These are phyloP conservation scores for Nevesoporus exiguus DNA, from an alignment of 768 basidiomycete genomes.

Conservation along the genomic window DNA sequence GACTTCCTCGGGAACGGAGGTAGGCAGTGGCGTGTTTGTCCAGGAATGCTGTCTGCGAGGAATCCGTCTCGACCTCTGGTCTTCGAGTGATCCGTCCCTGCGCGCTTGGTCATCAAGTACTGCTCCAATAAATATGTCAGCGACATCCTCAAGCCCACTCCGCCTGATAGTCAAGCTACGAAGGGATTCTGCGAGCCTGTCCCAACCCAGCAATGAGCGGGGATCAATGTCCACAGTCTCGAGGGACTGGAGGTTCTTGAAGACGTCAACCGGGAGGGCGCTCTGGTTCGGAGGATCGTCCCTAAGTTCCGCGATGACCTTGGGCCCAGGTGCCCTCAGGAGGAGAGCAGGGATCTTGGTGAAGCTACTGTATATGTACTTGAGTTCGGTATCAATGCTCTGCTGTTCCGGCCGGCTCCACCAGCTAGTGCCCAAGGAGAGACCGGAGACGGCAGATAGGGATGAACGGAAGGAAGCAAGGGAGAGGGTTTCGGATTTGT, in stretches of 20 bases:
- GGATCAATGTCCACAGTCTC: constrained; percentile 83
- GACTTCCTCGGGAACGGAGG: constrained; percentile 53
- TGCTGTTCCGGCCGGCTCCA: constrained; percentile 61
- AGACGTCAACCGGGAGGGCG: constrained; percentile 76
- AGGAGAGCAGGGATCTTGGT: constrained; percentile 83
- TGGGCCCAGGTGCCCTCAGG: constrained; percentile 60
- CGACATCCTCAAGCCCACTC: constrained; percentile 79
- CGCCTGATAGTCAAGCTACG: constrained; percentile 71
- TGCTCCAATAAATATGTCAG: constrained; percentile 71
- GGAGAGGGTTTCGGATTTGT: constrained; percentile 73
- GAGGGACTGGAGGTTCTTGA: constrained; percentile 79
- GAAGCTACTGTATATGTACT: constrained; percentile 84
- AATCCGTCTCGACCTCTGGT: constrained; percentile 45
- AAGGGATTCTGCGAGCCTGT: constrained; percentile 65
- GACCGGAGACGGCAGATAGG: constrained; percentile 67
- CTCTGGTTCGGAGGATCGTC: constrained; percentile 68
- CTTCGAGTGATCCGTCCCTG: constrained; percentile 51
- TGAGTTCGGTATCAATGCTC: constrained; percentile 69
- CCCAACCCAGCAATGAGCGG: constrained; percentile 79
- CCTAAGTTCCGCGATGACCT: constrained; percentile 63
- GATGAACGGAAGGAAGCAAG: constrained; percentile 74
- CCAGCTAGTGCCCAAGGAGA: constrained; percentile 74
- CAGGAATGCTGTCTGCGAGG: constrained; percentile 46
- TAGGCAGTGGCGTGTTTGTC: constrained; percentile 49
- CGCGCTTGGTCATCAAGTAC: constrained; percentile 74